Conservation (phyloP, 306 rosid species). For the Vachellia pachyceras region DNA sequence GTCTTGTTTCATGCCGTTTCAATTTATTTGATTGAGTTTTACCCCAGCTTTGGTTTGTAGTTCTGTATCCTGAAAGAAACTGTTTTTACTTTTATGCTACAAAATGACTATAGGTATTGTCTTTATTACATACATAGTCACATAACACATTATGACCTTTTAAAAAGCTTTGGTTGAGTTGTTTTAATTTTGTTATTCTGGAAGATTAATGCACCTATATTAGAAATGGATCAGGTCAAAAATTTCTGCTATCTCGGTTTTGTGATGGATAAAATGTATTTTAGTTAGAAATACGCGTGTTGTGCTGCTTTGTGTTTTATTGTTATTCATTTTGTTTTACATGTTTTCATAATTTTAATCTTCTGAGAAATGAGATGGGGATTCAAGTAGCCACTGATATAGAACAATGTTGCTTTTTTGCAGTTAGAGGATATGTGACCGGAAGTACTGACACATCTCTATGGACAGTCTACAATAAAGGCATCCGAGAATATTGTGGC, state of each 20-base stretch:
- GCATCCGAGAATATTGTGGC: conserved; percentile 83
- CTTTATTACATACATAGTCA: background rate
- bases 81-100: background rate
- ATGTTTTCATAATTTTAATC: conserved; percentile 8
- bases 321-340: conserved; percentile 14
- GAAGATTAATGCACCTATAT: background rate
- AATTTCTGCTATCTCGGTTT: background rate
- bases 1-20: conserved; percentile 6
- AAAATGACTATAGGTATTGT: background rate
- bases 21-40: conserved; percentile 12
- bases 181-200: background rate
- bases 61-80: background rate
- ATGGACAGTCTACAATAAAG: conserved; percentile 91
- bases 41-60: background rate
- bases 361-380: conserved; percentile 4
- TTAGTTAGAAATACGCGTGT: background rate
- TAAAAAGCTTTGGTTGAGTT: background rate
- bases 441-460: conserved; percentile 97
- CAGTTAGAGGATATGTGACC: conserved; percentile 95
- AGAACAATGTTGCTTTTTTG: conserved; percentile 38
- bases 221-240: background rate
- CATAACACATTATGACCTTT: background rate
- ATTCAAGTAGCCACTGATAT: conserved; percentile 29
- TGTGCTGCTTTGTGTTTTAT: background rate
- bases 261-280: background rate